A percentile compares a stretch with the other conserved stretches of the same genome.
Evolutionary conservation across 345 rosid genomes (phyloP).

Genomic region (Combretum micranthum): DNA sequence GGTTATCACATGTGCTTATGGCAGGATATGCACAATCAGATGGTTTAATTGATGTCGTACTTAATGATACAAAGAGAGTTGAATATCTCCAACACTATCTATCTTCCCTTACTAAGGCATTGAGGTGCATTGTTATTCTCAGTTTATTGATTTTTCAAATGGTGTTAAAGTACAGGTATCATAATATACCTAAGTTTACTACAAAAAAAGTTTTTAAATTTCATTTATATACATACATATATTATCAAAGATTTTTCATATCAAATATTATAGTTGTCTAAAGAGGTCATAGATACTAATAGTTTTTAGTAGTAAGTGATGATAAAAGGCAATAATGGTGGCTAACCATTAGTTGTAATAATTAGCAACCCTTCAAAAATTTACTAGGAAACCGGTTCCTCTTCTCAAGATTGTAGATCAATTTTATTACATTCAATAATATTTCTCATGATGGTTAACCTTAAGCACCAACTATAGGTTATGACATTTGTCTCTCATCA

Average conservation of each 20-base stretch:
- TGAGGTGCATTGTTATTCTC: constrained; percentile 6
- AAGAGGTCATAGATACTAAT: too few relatives aligned
- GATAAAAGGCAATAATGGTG: too few relatives aligned
- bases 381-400: too few relatives aligned
- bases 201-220: too few relatives aligned
- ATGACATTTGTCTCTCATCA: too few relatives aligned
- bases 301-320: too few relatives aligned
- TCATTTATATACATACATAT: background rate
- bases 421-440: too few relatives aligned
- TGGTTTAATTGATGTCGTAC: background rate
- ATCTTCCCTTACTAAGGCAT: background rate
- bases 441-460: too few relatives aligned
- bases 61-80: constrained; percentile 7
- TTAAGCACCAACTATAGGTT: too few relatives aligned
- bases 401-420: too few relatives aligned
- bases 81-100: constrained; percentile 4
- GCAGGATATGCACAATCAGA: constrained; percentile 11
- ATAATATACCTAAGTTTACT: background rate
- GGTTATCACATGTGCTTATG: background rate
- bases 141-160: background rate
- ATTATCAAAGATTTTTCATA: background rate
- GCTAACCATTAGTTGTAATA: too few relatives aligned
- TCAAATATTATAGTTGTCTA: background rate
- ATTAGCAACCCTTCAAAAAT: too few relatives aligned
- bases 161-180: background rate